Conservation (phyloP, 371 early-diverging fungal species). For the Mortierella sp. region DNA sequence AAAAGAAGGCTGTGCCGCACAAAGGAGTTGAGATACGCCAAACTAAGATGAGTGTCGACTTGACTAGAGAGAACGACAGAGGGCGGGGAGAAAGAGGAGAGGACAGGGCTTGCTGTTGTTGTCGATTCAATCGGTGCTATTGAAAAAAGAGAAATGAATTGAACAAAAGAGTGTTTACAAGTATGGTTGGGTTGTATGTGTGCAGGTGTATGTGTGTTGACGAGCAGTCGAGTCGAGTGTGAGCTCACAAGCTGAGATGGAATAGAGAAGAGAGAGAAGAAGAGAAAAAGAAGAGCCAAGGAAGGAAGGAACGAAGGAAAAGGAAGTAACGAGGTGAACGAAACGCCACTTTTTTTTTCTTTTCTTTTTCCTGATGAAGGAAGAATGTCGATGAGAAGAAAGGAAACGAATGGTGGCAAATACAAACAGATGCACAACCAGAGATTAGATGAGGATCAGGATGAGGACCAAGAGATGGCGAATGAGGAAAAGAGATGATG, state of each 20-base stretch:
- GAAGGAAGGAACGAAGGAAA: not conserved
- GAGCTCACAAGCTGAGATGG: conserved; percentile 8
- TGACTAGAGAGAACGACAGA: not conserved
- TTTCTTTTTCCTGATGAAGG: too few relatives aligned
- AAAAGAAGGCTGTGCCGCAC: not conserved
- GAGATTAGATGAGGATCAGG: too few relatives aligned
- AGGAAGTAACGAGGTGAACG: not conserved
- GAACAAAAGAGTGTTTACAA: not conserved
- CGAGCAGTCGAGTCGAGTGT: not conserved
- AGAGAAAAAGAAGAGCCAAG: not conserved
- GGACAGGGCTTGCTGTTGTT: not conserved
- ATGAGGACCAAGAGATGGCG: too few relatives aligned
- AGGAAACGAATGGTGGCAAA: too few relatives aligned
- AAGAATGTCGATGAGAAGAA: too few relatives aligned
- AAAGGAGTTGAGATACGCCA: not conserved
- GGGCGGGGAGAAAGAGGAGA: not conserved
- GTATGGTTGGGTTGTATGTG: not conserved
- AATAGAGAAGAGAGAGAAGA: not conserved
- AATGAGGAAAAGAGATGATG: too few relatives aligned
- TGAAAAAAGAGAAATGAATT: not conserved
- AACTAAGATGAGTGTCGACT: not conserved
- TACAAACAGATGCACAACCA: too few relatives aligned
- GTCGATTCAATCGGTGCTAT: too few relatives aligned
- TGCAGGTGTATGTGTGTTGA: not conserved
- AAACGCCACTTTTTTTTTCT: too few relatives aligned